These are phyloP conservation scores for Coprinopsis sp. DNA, from an alignment of 768 basidiomycete genomes.

Conservation along the genomic window DNA sequence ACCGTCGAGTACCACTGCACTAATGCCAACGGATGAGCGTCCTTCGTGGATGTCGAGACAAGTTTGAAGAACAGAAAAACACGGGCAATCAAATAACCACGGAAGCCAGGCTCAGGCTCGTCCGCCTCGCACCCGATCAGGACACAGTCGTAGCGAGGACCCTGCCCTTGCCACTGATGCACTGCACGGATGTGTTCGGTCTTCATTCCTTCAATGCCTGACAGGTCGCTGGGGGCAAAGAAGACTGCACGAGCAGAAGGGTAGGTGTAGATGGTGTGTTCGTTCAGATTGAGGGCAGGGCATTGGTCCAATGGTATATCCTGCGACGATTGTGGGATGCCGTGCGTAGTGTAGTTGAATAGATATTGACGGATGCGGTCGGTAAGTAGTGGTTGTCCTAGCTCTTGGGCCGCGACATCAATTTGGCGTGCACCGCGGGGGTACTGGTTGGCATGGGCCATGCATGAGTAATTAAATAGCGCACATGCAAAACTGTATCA, in stretches of 20 bases:
- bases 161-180: background rate
- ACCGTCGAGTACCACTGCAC: conserved; percentile 6
- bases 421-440: background rate
- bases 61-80: conserved; percentile 3
- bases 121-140: background rate
- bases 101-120: background rate
- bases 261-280: background rate
- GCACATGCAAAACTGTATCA: background rate
- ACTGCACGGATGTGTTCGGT: background rate
- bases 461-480: background rate
- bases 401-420: background rate
- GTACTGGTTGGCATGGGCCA: background rate
- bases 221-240: conserved; percentile 1
- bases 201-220: background rate
- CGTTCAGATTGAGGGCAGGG: background rate
- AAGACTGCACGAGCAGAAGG: conserved; percentile 1
- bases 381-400: background rate
- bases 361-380: background rate
- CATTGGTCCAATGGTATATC: background rate
- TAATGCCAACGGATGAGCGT: conserved; percentile 1
- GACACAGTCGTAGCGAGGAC: background rate
- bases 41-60: background rate
- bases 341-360: background rate
- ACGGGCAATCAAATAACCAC: background rate
- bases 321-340: background rate